phyloP scores from a whole-genome alignment of 805 yeast species.

The Lipomyces mesembrius region DNA sequence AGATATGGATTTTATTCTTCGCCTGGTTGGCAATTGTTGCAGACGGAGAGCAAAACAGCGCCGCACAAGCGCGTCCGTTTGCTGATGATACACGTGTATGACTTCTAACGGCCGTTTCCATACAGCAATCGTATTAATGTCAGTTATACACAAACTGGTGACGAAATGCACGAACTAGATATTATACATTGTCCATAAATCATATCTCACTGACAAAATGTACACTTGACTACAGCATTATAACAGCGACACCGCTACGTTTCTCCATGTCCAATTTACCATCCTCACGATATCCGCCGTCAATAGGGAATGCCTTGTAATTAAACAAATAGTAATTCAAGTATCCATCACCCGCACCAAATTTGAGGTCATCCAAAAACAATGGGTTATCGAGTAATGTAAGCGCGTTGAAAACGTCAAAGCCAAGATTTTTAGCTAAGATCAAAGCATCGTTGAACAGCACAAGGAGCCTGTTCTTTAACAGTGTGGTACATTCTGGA shows the following conservation, averaged over 20 bases:
- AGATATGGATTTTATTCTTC: too few species aligned
- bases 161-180: not conserved
- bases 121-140: not conserved
- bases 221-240: conserved; percentile 56
- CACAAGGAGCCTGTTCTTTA: conserved; percentile 62
- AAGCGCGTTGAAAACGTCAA: conserved; percentile 93
- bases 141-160: not conserved
- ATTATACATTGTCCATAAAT: not conserved
- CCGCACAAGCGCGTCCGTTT: not conserved
- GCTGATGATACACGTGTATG: not conserved
- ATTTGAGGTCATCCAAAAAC: conserved; percentile 80
- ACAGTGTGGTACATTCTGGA: conserved; percentile 49
- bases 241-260: conserved; percentile 87
- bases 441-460: conserved; percentile 77
- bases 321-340: conserved; percentile 91
- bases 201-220: not conserved
- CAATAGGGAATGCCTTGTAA: conserved; percentile 77
- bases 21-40: too few species aligned
- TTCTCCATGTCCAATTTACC: conserved; percentile 57
- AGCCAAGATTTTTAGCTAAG: conserved; percentile 65
- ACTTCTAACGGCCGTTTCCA: not conserved
- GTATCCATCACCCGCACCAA: conserved; percentile 92
- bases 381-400: conserved; percentile 87
- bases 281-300: conserved; percentile 73
- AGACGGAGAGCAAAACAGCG: not conserved